Evolutionary conservation across 1,284 basidiomycete species (phyloP), one percentile per base, ranked within the genome.

Genomic region (Phellopilus nigrolimitatus): DNA sequence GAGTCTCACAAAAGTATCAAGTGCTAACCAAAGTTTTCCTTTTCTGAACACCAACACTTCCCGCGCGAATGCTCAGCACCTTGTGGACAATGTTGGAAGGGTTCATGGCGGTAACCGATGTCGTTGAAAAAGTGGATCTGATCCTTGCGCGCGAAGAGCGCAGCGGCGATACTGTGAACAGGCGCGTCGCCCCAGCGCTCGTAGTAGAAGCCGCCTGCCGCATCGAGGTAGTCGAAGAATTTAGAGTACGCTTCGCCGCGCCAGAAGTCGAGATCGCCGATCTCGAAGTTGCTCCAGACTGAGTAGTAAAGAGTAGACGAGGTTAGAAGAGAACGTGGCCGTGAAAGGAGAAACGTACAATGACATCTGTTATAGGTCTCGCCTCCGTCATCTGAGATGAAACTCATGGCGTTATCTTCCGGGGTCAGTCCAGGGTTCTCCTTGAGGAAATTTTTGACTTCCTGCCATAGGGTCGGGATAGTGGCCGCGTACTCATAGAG

Each of bases 161-260:
- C 84, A 0, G 88, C 91, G 28, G 84, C 92, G 59, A 95, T 90
- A 50, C 84, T 88, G 63, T 93, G 91, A 2, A 93, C 87, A 1
- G 90, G 92, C 4, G 93, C 93, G 69, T 97, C 93, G 36, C 92
- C 93, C 91, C 90, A 91, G 31, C 89, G 79, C 76, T 95, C 91
- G 60, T 95, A 94, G 67, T 91, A 92, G 68, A 94, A 94, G n/a
- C 94, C 94, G 55, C 94, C 94, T 28, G 80, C 75, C 40, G 78
- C 65, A 63, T 97, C 94, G 17, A 97, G 75, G 66, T 80, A 78
- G 40, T 92, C 81, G 61, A 97, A 97, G 75, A 84, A 97, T 61
- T 88, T 84, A 56, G 71, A 73, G 69, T 97, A 97, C 0, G 86
- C 81, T 57, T 92, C 80, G 17, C 76, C 70, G 58, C 94, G 76